These are phyloP conservation scores for Linaria vulgaris DNA, from an alignment of 257 asterid genomes.

Conservation along the genomic window DNA sequence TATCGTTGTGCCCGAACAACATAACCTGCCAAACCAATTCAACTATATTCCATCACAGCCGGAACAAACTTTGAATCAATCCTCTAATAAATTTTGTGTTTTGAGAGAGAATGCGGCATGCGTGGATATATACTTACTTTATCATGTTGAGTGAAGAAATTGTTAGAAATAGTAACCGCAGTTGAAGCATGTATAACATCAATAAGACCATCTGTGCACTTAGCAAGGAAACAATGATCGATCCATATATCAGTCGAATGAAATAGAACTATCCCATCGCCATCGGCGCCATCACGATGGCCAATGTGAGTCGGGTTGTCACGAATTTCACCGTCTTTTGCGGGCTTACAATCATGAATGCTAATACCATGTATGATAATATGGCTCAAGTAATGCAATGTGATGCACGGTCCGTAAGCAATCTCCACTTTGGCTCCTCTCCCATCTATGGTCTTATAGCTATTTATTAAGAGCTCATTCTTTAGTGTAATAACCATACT, in stretches of 20 bases:
- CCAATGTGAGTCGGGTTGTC: slow-evolving; percentile 54
- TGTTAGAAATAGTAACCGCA: slow-evolving; percentile 75
- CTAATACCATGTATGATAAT: slow-evolving; percentile 73
- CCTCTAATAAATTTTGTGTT: too few species aligned
- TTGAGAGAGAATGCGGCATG: not conserved
- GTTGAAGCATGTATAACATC: slow-evolving; percentile 86
- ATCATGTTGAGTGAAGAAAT: slow-evolving; percentile 75
- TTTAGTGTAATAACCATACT: slow-evolving; percentile 61
- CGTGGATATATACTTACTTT: too few species aligned
- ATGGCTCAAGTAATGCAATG: slow-evolving; percentile 51
- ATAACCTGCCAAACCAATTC: slow-evolving; percentile 38
- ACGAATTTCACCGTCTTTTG: slow-evolving; percentile 52
- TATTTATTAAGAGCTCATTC: slow-evolving; percentile 63
- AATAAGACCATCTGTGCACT: slow-evolving; percentile 62
- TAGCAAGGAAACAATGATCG: slow-evolving; percentile 76
- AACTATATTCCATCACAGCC: not conserved
- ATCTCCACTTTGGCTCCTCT: slow-evolving; percentile 84
- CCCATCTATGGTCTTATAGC: slow-evolving; percentile 90
- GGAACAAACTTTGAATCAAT: too few species aligned
- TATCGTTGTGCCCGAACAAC: slow-evolving; percentile 71
- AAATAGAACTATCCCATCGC: slow-evolving; percentile 69
- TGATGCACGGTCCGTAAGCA: slow-evolving; percentile 84
- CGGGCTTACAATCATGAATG: slow-evolving; percentile 79
- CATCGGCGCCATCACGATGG: slow-evolving; percentile 65
- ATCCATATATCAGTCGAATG: slow-evolving; percentile 65